Evolutionary conservation across 2,329 filamentous ascomycete species (phyloP), one percentile per base, ranked within the genome.

Genomic region (Fonsecaea monophora): DNA sequence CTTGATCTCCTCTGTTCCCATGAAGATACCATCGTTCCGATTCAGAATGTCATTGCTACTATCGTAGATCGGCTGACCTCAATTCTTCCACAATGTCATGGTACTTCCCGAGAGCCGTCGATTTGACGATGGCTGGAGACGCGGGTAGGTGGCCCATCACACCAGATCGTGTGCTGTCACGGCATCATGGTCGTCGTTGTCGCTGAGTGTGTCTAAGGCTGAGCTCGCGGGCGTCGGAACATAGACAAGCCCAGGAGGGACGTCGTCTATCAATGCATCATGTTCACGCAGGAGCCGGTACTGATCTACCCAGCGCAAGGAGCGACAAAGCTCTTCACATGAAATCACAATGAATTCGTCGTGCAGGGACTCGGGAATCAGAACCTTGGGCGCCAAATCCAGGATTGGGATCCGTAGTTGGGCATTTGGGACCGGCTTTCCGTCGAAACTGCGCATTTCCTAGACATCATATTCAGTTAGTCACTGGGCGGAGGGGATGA

Each of bases 311-410:
- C 34, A 2, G 18, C 35, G 7, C 25, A 56, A 30, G 25, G 34
- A 56, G 53, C 35, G 53, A 37, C 53, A 56, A 56, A 56, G 35
- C 53, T 56, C 53, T 56, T 56, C 53, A 4, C 25, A 56, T 37
- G 53, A 56, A 35, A 56, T 56, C 3, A n/a, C 15, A 56, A 56
- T 56, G 15, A 30, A 56, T 30, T 35, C 10, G 30, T 35, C 53
- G 30, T n/a, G 21, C 25, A 56, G 53, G 25, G 53, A 9, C 25
- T 56, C 53, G 53, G 53, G 53, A 35, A 35, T 15, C 53, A 56
- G 35, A 18, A 8, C 53, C 35, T 56, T 56, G 53, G 53, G 53
- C 15, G 53, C 53, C 3, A 56, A 56, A 37, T 56, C 53, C 53
- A 56, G 9, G 53, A 56, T 56, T 10, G 53, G 53, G 25, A 56